Evolutionary conservation across 305 asterid species (phyloP), one percentile per base, ranked within the genome.

Genomic region (Fraxinus dipetala): DNA sequence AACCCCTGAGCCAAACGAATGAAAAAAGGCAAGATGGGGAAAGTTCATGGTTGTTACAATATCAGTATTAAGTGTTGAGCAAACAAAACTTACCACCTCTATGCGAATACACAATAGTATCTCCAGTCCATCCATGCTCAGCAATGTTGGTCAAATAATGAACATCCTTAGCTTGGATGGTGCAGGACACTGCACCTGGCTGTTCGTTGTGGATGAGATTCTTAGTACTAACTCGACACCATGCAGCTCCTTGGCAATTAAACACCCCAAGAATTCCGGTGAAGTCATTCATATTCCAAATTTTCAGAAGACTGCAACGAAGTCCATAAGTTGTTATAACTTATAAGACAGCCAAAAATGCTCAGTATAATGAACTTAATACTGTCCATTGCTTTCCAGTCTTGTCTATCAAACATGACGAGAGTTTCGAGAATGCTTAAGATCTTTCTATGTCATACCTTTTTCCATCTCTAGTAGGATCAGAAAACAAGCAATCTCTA

Each of bases 181-280:
- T 8, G 72, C 89, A 85, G 22, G 90, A 85, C 63, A 89, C 80
- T 2, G 91, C 80, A 45, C 81, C 89, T 24, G 95, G 97, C 69
- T 87, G 91, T 80, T 82, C 82, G 70, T 94, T 89, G 11, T 92
- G 96, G 81, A 94, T 89, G 85, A 86, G 85, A 84, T 90, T 89
- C 81, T 79, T 90, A 84, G 79, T 89, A 8, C 74, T 90, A 72
- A 75, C 84, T 16, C 85, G 90, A 67, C 96, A 90, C 97, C 97
- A 90, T 63, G 95, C 90, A 77, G 98, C 95, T 45, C 97, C 96
- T 88, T 94, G 98, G 81, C 97, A 94, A 81, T 92, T 94, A 88
- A 94, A 94, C 74, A 88, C 91, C 59, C 95, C 98, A 0, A 92
- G 20, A 24, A 94, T 92, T 77, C 96, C 94, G 1, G 86, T 94